Evolutionary conservation across 1,284 basidiomycete species (phyloP).

Genomic region (Agaricales sp.): DNA sequence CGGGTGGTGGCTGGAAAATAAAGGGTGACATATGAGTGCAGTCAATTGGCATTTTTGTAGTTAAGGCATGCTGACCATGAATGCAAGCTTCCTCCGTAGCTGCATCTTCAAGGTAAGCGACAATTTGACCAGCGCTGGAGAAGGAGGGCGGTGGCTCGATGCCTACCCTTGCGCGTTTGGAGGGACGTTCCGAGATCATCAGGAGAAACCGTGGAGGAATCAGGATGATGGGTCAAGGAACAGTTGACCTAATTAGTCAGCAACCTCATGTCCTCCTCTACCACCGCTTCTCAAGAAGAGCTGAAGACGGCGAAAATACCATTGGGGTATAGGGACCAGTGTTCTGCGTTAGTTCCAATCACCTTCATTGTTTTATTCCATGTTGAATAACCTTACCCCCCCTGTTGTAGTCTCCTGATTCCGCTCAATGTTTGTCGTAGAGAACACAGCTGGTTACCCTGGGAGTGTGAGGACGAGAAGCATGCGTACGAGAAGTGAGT

Average conservation of each 20-base stretch:
- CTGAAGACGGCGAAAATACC: slow-evolving; percentile 72
- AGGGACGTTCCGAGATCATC: slow-evolving; percentile 7
- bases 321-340: slow-evolving; percentile 81
- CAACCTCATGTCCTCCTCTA: slow-evolving; percentile 14
- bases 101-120: slow-evolving; percentile 2
- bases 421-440: slow-evolving; percentile 78
- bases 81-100: no score
- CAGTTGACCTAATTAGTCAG: not conserved
- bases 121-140: slow-evolving; percentile 16
- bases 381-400: slow-evolving; percentile 1
- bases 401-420: slow-evolving; percentile 59
- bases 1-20: slow-evolving; percentile 29
- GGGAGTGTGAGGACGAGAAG: slow-evolving; percentile 78
- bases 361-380: not conserved
- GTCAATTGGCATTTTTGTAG: no score
- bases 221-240: not conserved
- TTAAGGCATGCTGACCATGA: no score
- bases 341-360: slow-evolving; percentile 68
- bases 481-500: slow-evolving; percentile 70
- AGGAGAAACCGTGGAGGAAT: not conserved
- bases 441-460: slow-evolving; percentile 64
- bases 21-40: slow-evolving; percentile 3
- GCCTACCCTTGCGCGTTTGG: slow-evolving; percentile 10
- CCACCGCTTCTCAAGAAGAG: slow-evolving; percentile 78
- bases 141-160: slow-evolving; percentile 9